Evolutionary conservation across 2,329 filamentous ascomycete genomes (phyloP), one percentile per base, ranked within the genome.

Genomic region (Geosmithia putterillii): DNA sequence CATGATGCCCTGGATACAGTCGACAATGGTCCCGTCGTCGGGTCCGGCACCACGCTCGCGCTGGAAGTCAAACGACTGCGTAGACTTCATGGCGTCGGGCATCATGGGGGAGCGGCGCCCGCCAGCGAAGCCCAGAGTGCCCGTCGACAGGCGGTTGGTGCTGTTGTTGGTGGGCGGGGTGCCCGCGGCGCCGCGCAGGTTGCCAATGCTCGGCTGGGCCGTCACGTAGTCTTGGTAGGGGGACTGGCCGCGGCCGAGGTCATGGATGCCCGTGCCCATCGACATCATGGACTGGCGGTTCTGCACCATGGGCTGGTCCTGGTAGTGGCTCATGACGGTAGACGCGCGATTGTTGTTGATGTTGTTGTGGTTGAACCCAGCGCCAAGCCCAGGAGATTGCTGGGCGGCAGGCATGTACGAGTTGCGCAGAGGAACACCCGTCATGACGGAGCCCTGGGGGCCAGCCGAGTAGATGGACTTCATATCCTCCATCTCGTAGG

Each of bases 401-500:
- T 83, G 80, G 10, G 89, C 88, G 6, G 28, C 28, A 10, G 89
- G 85, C 75, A 92, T 86, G 63, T 84, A 90, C 2, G 81, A 62
- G 48, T 77, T 79, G 52, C 80, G 79, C 42, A 76, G 73, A 37
- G 77, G 83, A 65, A 95, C 86, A 44, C 87, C 88, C 14, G 86
- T 87, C 46, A 95, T 73, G 50, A 96, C 82, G 2, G 89, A 95
- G 7, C 87, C 87, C 73, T 61, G 89, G 69, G 73, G 90, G 47
- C 89, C 86, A 1, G 88, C 94, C 5, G 89, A 95, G 69, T 96
- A 96, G 46, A 94, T 81, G 1, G 88, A 95, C 60, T 87, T 89
- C 73, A 96, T 94, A 61, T 98, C 92, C 59, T 98, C 94, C 83
- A 96, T 89, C 64, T 98, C 92, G 56, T 88, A 94, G 49, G 83